These are phyloP conservation scores for Xylaria sp. DNA, from an alignment of 2,329 filamentous ascomycete genomes.

Conservation along the genomic window DNA sequence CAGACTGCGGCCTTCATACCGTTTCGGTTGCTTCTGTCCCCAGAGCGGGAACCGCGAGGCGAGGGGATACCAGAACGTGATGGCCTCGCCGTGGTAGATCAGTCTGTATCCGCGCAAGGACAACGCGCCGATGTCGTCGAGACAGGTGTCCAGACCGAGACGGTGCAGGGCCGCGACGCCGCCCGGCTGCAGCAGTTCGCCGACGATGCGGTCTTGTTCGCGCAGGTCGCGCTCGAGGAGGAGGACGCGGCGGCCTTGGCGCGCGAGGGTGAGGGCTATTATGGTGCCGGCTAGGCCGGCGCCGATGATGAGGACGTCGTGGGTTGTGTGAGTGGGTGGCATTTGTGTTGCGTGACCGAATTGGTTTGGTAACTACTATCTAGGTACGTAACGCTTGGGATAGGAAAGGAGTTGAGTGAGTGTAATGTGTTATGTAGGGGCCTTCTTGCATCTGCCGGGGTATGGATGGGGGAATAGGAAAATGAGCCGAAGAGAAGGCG, in stretches of 20 bases:
- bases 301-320: not conserved
- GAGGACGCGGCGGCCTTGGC: not conserved
- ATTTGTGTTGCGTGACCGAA: not conserved
- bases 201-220: not conserved
- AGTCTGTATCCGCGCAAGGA: not conserved
- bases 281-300: not conserved
- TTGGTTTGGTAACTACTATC: too few relatives aligned
- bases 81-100: not conserved
- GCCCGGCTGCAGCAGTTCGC: not conserved
- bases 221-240: not conserved
- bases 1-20: not conserved
- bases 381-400: too few relatives aligned
- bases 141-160: not conserved
- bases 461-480: too few relatives aligned
- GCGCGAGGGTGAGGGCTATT: not conserved
- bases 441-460: too few relatives aligned
- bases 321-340: not conserved
- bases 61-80: not conserved
- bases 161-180: not conserved
- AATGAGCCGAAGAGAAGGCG: too few relatives aligned
- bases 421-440: too few relatives aligned
- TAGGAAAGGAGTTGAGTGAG: too few relatives aligned
- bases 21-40: too few relatives aligned
- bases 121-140: not conserved
- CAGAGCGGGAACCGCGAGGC: not conserved